phyloP scores from a whole-genome alignment of 768 basidiomycete species.

The Floccularia luteovirens region DNA sequence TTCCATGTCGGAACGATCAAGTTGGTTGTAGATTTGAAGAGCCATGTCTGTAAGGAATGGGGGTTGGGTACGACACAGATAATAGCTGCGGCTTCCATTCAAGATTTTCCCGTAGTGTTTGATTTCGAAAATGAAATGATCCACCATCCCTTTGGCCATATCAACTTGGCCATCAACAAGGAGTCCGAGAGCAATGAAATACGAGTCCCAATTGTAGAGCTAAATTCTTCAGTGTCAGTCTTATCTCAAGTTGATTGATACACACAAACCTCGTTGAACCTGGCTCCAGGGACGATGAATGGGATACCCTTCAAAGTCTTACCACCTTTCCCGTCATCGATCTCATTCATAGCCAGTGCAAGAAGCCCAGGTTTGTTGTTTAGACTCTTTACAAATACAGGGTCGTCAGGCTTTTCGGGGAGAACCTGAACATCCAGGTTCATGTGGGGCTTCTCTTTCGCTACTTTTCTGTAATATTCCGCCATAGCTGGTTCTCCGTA shows the following conservation, averaged over 20 bases:
- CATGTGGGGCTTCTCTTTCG: constrained; percentile 87
- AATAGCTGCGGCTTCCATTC: constrained; percentile 93
- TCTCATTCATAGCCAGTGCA: constrained; percentile 92
- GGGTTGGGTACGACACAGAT: constrained; percentile 92
- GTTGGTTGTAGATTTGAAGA: constrained; percentile 93
- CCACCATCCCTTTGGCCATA: constrained; percentile 97
- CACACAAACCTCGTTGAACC: constrained; percentile 78
- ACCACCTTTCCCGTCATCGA: constrained; percentile 71
- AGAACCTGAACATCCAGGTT: constrained; percentile 89
- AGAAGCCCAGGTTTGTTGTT: constrained; percentile 93
- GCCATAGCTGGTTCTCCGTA: constrained; percentile 91
- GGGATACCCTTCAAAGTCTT: constrained; percentile 88
- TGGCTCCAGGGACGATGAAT: constrained; percentile 94
- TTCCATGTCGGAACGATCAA: constrained; percentile 76
- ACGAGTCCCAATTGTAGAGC: constrained; percentile 95
- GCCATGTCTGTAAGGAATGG: constrained; percentile 99
- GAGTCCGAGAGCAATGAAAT: constrained; percentile 90
- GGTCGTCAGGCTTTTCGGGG: constrained; percentile 82
- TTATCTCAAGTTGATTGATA: constrained; percentile 1
- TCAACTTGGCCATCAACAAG: constrained; percentile 90
- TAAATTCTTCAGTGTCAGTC: constrained; percentile 17
- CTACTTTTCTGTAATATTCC: constrained; percentile 90
- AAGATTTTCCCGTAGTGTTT: constrained; percentile 95
- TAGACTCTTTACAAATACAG: constrained; percentile 82
- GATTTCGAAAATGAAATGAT: constrained; percentile 99